Evolutionary conservation across 495 filamentous ascomycete genomes (phyloP).

Genomic region (Trichodelitschia bisporula): DNA sequence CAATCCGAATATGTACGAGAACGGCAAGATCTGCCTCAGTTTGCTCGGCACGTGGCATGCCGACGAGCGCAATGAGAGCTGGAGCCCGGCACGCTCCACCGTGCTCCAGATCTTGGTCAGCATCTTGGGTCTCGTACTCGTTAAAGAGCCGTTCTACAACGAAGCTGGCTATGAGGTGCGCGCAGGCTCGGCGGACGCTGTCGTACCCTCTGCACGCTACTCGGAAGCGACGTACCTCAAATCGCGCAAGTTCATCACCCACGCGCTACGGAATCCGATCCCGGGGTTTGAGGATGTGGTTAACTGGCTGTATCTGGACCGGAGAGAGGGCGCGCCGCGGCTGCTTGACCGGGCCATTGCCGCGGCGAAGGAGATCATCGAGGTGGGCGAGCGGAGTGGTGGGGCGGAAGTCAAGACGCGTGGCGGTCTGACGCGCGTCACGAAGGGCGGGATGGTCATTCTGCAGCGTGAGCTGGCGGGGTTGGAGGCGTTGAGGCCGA

Average conservation of each 20-base stretch:
- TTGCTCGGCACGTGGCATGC: constrained; percentile 35
- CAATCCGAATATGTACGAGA: constrained; percentile 39
- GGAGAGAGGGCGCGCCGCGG: constrained; percentile 10
- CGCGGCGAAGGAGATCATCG: constrained; percentile 14
- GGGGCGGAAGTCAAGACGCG: background rate
- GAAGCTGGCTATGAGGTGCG: constrained; percentile 32
- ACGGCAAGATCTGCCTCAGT: constrained; percentile 35
- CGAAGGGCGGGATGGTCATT: background rate
- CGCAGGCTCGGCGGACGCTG: constrained; percentile 18
- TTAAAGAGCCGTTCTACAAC: constrained; percentile 36
- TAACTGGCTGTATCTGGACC: constrained; percentile 21
- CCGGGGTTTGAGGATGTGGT: constrained; percentile 24
- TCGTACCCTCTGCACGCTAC: constrained; percentile 24
- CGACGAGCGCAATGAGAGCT: constrained; percentile 24
- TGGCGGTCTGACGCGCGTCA: background rate
- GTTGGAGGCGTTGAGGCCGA: too few relatives aligned
- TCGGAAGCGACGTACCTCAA: constrained; percentile 30
- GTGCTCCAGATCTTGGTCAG: constrained; percentile 35
- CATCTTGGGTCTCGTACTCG: constrained; percentile 32
- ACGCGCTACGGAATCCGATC: constrained; percentile 20
- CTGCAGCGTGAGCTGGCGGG: too few relatives aligned
- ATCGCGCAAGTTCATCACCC: constrained; percentile 25
- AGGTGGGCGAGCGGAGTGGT: constrained; percentile 5
- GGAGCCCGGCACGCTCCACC: constrained; percentile 25
- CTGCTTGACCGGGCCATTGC: constrained; percentile 18